Percentiles rank a stretch among this genome's conserved stretches.
Conservation (phyloP, 805 yeast genomes). For the Teunomyces barrocoloradensis region DNA sequence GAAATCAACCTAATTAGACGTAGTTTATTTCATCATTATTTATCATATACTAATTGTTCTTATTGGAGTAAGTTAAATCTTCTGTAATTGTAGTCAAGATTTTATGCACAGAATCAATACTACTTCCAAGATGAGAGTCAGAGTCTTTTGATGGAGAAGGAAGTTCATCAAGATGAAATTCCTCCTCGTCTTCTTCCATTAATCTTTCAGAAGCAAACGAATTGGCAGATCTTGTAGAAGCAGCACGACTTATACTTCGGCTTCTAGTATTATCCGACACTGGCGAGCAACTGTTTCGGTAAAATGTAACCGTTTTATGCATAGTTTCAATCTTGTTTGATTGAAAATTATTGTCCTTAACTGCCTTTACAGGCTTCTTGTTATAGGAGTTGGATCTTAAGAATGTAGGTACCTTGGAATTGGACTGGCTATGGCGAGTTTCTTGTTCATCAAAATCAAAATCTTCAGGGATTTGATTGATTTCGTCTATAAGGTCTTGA, state of each 20-base stretch:
- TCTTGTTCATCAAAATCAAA: conserved; percentile 31
- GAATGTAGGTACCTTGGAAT: conserved; percentile 10
- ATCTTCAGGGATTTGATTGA: conserved; percentile 48
- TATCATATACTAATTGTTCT: neutral
- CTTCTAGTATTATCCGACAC: conserved; percentile 12
- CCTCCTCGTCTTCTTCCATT: conserved; percentile 16
- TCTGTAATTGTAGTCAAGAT: conserved; percentile 1
- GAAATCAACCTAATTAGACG: neutral
- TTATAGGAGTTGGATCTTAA: conserved; percentile 39
- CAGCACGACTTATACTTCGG: conserved; percentile 25
- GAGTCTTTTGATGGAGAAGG: neutral
- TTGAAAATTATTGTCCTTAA: conserved; percentile 19
- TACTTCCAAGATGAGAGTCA: neutral
- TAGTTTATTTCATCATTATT: neutral
- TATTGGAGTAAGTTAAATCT: neutral
- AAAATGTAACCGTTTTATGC: conserved; percentile 43
- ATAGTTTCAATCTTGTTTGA: conserved; percentile 36
- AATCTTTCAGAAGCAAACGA: conserved; percentile 25
- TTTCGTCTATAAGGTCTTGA: conserved; percentile 50
- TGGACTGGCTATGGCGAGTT: neutral
- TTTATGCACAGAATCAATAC: conserved; percentile 1
- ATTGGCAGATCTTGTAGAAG: conserved; percentile 27
- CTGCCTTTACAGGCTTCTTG: conserved; percentile 32
- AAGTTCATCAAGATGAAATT: neutral
- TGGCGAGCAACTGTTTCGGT: conserved; percentile 25